Evolutionary conservation across 441 rosid genomes (phyloP).

Genomic region (Adansonia madagascariensis): DNA sequence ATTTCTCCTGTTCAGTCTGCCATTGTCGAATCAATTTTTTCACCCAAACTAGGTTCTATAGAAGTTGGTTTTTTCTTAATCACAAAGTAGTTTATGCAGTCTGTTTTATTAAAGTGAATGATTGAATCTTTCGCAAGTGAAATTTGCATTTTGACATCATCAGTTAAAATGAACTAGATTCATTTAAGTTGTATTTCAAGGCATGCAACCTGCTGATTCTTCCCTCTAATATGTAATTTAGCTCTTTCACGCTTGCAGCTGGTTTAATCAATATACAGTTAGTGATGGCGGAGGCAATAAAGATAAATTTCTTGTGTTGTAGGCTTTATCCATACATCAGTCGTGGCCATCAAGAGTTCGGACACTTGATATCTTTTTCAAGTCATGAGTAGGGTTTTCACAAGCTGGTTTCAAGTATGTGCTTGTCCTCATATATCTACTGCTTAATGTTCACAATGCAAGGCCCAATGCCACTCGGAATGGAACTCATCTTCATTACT

Average conservation of each 20-base stretch:
- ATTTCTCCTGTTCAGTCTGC: not conserved
- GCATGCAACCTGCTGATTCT: not conserved
- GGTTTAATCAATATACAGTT: not conserved
- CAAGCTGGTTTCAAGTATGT: not conserved
- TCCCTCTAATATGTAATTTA: not conserved
- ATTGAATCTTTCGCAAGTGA: not conserved
- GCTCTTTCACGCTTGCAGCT: not conserved
- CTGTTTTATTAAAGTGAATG: not conserved
- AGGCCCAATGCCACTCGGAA: no score
- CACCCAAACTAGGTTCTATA: not conserved
- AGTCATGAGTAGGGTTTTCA: not conserved
- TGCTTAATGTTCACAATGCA: not conserved
- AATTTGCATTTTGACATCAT: not conserved
- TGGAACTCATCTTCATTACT: no score
- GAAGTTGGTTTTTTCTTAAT: not conserved
- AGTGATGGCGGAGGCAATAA: not conserved
- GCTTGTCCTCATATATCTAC: not conserved
- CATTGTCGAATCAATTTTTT: not conserved
- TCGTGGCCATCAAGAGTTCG: not conserved
- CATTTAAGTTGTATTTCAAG: not conserved
- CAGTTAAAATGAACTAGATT: not conserved
- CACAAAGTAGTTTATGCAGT: not conserved
- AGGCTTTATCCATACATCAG: not conserved
- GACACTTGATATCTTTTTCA: not conserved
- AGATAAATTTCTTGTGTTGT: not conserved